phyloP scores from a whole-genome alignment of 2,329 filamentous ascomycete species.

The Fusarium redolens region DNA sequence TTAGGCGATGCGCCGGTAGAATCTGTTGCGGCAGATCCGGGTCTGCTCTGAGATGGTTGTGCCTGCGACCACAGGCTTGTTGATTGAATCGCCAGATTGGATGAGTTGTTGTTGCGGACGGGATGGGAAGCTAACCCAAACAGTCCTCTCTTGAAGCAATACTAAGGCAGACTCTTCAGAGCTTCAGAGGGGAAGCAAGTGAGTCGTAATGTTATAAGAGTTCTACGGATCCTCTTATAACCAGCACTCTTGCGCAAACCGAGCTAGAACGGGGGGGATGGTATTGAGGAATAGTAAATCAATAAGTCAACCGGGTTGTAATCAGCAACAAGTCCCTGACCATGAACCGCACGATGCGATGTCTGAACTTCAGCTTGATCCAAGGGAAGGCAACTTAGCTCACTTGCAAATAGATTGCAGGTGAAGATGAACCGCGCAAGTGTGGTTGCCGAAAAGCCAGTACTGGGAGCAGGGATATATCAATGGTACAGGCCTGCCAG shows the following conservation, averaged over 20 bases:
- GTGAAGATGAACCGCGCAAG: constrained; percentile 33
- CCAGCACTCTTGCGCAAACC: constrained; percentile 1
- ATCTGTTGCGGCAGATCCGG: constrained; percentile 48
- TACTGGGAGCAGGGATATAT: constrained; percentile 38
- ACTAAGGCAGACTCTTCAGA: constrained; percentile 4
- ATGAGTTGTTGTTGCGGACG: constrained; percentile 43
- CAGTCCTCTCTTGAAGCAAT: constrained; percentile 45
- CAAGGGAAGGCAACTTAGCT: constrained; percentile 24
- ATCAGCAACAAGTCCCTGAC: constrained; percentile 29
- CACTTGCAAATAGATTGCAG: constrained; percentile 31
- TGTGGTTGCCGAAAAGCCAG: constrained; percentile 29
- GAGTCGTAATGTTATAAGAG: constrained; percentile 4
- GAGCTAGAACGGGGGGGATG: constrained; percentile 18
- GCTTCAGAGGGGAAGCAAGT: constrained; percentile 11
- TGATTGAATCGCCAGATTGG: constrained; percentile 51
- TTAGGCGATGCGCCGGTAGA: constrained; percentile 49
- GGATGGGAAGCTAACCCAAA: constrained; percentile 51
- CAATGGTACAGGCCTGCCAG: constrained; percentile 33
- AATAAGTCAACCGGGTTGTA: constrained; percentile 26
- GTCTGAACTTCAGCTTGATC: constrained; percentile 14
- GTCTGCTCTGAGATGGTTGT: constrained; percentile 47
- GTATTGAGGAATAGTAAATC: constrained; percentile 24
- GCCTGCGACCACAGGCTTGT: constrained; percentile 52
- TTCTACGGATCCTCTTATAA: constrained; percentile 5
- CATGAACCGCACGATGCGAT: constrained; percentile 26